Conservation (phyloP, 2,329 filamentous ascomycete genomes). For the Mycosphaerelloides madeirae region DNA sequence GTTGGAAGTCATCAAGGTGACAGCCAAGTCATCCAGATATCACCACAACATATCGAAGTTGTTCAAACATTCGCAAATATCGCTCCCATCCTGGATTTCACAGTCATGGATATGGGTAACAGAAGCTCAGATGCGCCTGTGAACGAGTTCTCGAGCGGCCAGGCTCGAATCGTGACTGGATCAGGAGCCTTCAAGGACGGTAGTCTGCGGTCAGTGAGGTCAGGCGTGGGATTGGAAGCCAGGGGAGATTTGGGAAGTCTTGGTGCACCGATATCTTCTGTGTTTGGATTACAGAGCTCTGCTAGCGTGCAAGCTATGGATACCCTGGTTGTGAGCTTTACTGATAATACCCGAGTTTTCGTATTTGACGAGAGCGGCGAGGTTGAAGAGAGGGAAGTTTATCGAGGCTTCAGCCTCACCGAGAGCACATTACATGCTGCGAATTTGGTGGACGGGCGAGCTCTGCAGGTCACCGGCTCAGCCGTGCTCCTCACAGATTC, state of each 20-base stretch:
- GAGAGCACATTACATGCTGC: conserved; percentile 67
- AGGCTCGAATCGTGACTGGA: conserved; percentile 87
- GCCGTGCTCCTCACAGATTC: conserved; percentile 59
- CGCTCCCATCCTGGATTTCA: conserved; percentile 87
- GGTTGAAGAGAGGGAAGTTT: conserved; percentile 80
- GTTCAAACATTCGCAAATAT: conserved; percentile 79
- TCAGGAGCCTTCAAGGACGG: conserved; percentile 89
- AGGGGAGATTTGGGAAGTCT: conserved; percentile 67
- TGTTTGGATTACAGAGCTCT: conserved; percentile 62
- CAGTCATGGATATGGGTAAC: conserved; percentile 93
- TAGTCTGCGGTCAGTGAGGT: conserved; percentile 81
- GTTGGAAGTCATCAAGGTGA: conserved; percentile 91
- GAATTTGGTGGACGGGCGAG: conserved; percentile 56
- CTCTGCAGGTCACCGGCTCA: conserved; percentile 72
- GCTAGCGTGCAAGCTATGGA: conserved; percentile 63
- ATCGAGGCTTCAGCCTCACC: conserved; percentile 64
- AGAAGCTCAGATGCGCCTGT: conserved; percentile 71
- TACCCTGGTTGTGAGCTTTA: conserved; percentile 72
- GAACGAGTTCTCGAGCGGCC: conserved; percentile 90
- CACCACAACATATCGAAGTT: conserved; percentile 56
- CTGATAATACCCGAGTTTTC: conserved; percentile 80
- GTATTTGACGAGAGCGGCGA: conserved; percentile 67
- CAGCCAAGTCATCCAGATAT: conserved; percentile 70
- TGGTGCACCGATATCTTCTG: conserved; percentile 38
- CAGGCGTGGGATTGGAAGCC: conserved; percentile 79